Conservation (phyloP, 2,329 filamentous ascomycete species). For the Berkeleyomyces basicola region DNA sequence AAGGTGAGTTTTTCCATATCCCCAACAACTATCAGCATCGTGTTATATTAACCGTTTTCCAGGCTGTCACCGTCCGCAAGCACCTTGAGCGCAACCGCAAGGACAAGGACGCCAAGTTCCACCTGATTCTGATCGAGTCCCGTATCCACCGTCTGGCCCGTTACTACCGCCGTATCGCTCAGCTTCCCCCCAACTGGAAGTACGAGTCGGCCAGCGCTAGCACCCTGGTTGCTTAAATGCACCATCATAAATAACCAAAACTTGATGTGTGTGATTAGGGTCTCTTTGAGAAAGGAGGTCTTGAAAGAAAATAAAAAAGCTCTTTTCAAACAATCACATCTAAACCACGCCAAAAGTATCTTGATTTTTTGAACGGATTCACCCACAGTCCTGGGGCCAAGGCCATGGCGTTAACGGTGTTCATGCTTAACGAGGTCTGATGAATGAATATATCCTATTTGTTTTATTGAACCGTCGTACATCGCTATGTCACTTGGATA, state of each 20-base stretch:
- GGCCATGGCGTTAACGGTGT: background rate
- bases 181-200: constrained; percentile 85
- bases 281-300: constrained; percentile 8
- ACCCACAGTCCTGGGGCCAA: background rate
- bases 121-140: constrained; percentile 99
- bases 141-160: constrained; percentile 98
- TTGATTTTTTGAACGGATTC: background rate
- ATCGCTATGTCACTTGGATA: background rate
- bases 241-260: constrained; percentile 8
- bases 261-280: constrained; percentile 11
- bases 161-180: constrained; percentile 96
- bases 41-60: constrained; percentile 17
- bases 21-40: background rate
- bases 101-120: constrained; percentile 99
- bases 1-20: constrained; percentile 46
- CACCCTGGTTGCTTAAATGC: constrained; percentile 73
- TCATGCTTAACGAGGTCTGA: background rate
- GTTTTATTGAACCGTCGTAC: constrained; percentile 2
- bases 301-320: constrained; percentile 11
- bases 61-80: constrained; percentile 98
- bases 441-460: constrained; percentile 8
- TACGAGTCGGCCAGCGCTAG: constrained; percentile 96
- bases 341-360: constrained; percentile 2
- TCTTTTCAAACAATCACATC: constrained; percentile 10
- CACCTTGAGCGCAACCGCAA: constrained; percentile 99